Evolutionary conservation across 305 asterid genomes (phyloP), one percentile per base, ranked within the genome.

Genomic region (Stenogyne calaminthoides): DNA sequence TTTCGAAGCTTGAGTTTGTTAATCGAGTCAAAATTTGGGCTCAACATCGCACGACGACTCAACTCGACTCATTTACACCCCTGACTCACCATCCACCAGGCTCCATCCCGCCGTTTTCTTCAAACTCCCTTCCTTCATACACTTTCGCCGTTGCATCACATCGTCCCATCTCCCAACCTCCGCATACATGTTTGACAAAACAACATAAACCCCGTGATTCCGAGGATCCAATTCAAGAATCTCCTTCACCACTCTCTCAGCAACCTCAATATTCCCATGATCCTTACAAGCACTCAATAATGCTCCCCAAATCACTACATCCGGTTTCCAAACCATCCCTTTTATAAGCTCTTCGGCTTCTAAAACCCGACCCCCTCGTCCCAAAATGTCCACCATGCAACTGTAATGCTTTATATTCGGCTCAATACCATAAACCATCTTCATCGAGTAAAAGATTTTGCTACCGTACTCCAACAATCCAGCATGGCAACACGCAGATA

Each of bases 251-350:
- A 55, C 96, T 68, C 94, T 77, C 80, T 89, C 94, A 20, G 95
- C 98, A 78, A 85, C 88, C 71, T 89, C 96, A 58, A 88, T 78
- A 67, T 88, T 73, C 40, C 91, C 87, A 44, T 64, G 77, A 70
- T 83, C 84, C 79, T 75, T 88, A 64, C 96, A 93, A 32, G 89
- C 92, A 69, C 88, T 87, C 84, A 93, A 76, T 80, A 93, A 22
- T 27, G 97, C 85, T 64, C 96, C 96, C 97, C 96, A 93, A 22
- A 91, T 89, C 75, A 75, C 91, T 37, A 91, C 92, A 66, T 93
- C 96, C 12, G 96, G 88, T 75, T 84, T 75, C 87, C 88, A 81
- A 15, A 51, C 66, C 97, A 89, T 93, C 56, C 88, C 85, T 62
- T 71, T 82, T 63, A 93, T 84, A 52, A 91, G 67, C 47, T 80